These are phyloP conservation scores for Globisporangium mamillatum DNA, from an alignment of 352 stramenopile genomes.

Conservation along the genomic window DNA sequence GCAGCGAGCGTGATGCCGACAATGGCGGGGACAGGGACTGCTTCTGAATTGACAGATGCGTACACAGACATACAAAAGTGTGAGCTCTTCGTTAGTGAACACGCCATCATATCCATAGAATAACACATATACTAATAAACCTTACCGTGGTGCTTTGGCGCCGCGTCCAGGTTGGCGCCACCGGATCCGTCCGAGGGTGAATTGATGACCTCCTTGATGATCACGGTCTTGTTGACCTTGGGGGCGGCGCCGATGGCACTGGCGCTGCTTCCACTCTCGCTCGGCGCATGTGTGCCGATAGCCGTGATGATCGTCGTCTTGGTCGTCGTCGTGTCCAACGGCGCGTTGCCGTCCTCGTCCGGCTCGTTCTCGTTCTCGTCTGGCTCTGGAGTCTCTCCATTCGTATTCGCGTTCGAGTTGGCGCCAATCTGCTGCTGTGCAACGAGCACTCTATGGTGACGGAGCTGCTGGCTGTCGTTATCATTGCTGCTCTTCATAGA, in stretches of 20 bases:
- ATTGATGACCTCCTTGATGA: constrained; percentile 1
- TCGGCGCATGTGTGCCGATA: neutral
- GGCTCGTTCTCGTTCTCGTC: constrained; percentile 5
- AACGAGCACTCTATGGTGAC: neutral
- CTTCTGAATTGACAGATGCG: too few species aligned
- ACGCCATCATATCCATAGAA: neutral
- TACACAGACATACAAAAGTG: neutral
- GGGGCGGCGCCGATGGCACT: neutral
- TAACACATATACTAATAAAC: neutral
- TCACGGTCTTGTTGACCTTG: constrained; percentile 3
- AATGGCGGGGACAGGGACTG: neutral
- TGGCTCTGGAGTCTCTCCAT: neutral
- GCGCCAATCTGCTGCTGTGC: neutral
- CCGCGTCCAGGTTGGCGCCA: neutral
- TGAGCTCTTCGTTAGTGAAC: neutral
- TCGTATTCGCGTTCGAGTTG: neutral
- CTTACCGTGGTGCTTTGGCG: neutral
- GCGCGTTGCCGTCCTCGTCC: neutral
- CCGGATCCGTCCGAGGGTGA: neutral
- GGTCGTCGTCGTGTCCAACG: neutral
- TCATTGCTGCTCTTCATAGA: neutral
- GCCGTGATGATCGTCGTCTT: constrained; percentile 3
- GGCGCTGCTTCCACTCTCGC: neutral
- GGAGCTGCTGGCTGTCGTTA: neutral
- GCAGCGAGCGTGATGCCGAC: constrained; percentile 1